Conservation (phyloP, 495 filamentous ascomycete genomes). For the Neurospora cerealis region DNA sequence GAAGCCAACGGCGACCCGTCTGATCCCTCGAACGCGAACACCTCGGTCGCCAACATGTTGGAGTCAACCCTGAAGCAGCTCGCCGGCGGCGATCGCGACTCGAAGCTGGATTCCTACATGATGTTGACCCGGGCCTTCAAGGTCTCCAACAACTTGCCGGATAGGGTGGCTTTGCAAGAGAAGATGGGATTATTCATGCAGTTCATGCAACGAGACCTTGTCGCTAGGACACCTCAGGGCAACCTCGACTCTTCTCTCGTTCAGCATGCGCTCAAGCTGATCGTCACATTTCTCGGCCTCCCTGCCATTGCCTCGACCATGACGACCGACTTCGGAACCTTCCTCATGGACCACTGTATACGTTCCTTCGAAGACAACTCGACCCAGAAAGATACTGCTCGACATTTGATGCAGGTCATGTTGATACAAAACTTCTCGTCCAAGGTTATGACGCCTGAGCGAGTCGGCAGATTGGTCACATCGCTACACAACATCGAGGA, state of each 20-base stretch:
- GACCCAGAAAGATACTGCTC: slow-evolving; percentile 65
- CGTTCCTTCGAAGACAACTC: slow-evolving; percentile 44
- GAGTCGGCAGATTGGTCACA: slow-evolving; percentile 55
- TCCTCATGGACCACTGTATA: slow-evolving; percentile 71
- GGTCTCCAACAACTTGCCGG: slow-evolving; percentile 66
- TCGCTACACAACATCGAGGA: slow-evolving; percentile 63
- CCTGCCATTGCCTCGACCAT: slow-evolving; percentile 52
- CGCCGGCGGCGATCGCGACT: slow-evolving; percentile 54
- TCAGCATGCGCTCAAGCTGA: slow-evolving; percentile 64
- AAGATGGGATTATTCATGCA: slow-evolving; percentile 65
- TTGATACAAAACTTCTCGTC: slow-evolving; percentile 65
- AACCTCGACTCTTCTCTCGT: slow-evolving; percentile 52
- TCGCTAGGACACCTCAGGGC: slow-evolving; percentile 40
- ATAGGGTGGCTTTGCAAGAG: slow-evolving; percentile 56
- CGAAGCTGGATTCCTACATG: slow-evolving; percentile 77
- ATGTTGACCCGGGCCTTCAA: slow-evolving; percentile 65
- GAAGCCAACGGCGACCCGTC: slow-evolving; percentile 21
- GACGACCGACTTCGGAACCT: slow-evolving; percentile 65
- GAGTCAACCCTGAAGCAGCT: slow-evolving; percentile 74
- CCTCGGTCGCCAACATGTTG: slow-evolving; percentile 61
- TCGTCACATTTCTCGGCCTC: slow-evolving; percentile 61
- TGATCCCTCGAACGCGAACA: slow-evolving; percentile 28
- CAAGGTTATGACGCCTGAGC: slow-evolving; percentile 60
- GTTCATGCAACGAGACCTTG: slow-evolving; percentile 73
- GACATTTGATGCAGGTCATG: slow-evolving; percentile 67